Evolutionary conservation across 106 monocot species (phyloP).

Genomic region (Narthecium ossifragum): DNA sequence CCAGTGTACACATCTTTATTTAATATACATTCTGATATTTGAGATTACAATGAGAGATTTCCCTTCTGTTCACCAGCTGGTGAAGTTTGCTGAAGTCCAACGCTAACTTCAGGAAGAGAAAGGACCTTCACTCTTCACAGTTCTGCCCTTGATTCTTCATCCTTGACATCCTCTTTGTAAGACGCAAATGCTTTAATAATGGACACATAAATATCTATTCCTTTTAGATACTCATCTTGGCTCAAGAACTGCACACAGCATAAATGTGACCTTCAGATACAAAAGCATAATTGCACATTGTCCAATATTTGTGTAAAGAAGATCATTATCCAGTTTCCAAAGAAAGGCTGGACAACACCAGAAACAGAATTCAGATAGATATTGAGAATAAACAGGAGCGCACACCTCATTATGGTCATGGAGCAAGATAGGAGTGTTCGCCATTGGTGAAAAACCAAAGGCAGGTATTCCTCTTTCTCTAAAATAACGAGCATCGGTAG

Average conservation of each 20-base stretch:
- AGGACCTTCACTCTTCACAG: constrained; percentile 15
- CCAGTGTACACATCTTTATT: too few relatives aligned
- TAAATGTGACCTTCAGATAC: background rate
- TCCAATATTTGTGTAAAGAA: background rate
- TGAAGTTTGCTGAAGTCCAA: too few relatives aligned
- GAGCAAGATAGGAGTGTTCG: constrained; percentile 82
- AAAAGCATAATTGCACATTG: background rate
- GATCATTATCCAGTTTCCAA: background rate
- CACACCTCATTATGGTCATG: constrained; percentile 97
- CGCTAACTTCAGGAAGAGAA: too few relatives aligned
- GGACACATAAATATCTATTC: constrained; percentile 75
- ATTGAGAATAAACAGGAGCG: too few relatives aligned
- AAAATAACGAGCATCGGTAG: constrained; percentile 86
- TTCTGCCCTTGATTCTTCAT: constrained; percentile 49
- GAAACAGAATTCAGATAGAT: too few relatives aligned
- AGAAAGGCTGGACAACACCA: background rate
- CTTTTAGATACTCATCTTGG: constrained; percentile 82
- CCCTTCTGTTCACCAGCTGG: too few relatives aligned
- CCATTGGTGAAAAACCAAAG: constrained; percentile 96
- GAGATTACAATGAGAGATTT: too few relatives aligned
- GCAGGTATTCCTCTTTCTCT: constrained; percentile 71
- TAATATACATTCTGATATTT: too few relatives aligned
- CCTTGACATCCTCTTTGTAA: constrained; percentile 11
- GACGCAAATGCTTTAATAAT: constrained; percentile 64
- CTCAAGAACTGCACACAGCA: constrained; percentile 57